Base-by-base conservation (phyloP, 2,329 filamentous ascomycete genomes). In the Penicillium sp. region DNA sequence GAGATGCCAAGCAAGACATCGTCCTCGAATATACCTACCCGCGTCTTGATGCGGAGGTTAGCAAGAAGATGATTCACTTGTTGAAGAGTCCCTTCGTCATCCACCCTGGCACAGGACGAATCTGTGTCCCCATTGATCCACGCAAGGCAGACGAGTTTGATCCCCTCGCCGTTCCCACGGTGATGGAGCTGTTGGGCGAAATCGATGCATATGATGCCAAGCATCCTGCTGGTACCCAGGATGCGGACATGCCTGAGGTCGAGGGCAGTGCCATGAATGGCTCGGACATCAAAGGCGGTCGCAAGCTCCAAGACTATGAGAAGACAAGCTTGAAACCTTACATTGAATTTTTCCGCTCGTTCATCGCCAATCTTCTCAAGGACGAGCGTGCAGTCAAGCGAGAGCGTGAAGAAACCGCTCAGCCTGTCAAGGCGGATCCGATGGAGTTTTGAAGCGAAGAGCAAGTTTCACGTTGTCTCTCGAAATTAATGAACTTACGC, bases 11-110 rank as follows among this genome's bases (percentile, higher is more conserved):
- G 78, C 92, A 97, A 75, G 95, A 98, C 73, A 90, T 99, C 62
- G 88, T 98, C 3, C 86, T 99, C 34, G 95, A 99, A 78, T 98
- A 99, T 79, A 97, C 95, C 6, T 99, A 99, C 76, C 95, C 95
- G 3, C 89, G 95, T 41, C 90, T 99, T 56, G 95, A 99, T 82
- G 93, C 95, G 62, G 92, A 96, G 76, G 95, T 99, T 73, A 95
- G 90, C 73, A 98, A 98, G 82, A 96, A 97, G 75, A 86, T 96
- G 58, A 98, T 97, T 80, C 95, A 99, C 84, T 86, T 99, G 83
- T 88, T 99, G 68, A 99, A 99, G 76, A 93, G 89, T 63, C 95
- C 95, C 0, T 99, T 99, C 72, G 94, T 97, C 61, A 89, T 99
- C 39, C 95, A 99, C 74, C 95, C 95, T 0, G 92, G 92, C 17